These are phyloP conservation scores for Starmerella scarabaei DNA, from an alignment of 805 yeast genomes.

Conservation along the genomic window DNA sequence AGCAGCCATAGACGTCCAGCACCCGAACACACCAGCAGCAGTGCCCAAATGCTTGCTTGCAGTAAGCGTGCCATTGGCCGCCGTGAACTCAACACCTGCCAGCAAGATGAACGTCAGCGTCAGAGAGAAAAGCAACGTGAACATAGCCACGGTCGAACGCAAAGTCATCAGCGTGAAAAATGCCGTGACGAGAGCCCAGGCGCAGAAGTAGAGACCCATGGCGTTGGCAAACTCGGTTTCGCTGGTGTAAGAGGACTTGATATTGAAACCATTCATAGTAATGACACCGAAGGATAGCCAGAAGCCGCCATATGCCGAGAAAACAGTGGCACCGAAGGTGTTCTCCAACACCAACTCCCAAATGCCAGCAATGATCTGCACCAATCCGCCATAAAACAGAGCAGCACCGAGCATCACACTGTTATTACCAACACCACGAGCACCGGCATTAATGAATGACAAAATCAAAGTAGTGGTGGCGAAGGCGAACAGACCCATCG, in stretches of 20 bases:
- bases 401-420: conserved; percentile 48
- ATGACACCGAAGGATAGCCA: conserved; percentile 56
- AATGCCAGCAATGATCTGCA: conserved; percentile 54
- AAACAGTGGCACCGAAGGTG: conserved; percentile 48
- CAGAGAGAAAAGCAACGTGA: conserved; percentile 41
- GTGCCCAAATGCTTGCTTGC: conserved; percentile 31
- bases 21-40: conserved; percentile 54
- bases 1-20: conserved; percentile 42
- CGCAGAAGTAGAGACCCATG: conserved; percentile 45
- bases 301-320: conserved; percentile 41
- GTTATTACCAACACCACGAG: conserved; percentile 43
- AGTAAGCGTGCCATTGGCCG: conserved; percentile 6
- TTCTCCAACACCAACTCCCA: conserved; percentile 54
- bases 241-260: conserved; percentile 32
- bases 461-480: conserved; percentile 51
- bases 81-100: conserved; percentile 38
- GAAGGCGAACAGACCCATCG: conserved; percentile 48
- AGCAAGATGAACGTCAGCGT: conserved; percentile 44
- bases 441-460: conserved; percentile 41
- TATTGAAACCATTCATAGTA: conserved; percentile 39
- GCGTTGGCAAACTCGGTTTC: conserved; percentile 32
- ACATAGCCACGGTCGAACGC: conserved; percentile 54
- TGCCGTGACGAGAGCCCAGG: conserved; percentile 52
- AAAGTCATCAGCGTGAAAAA: conserved; percentile 42
- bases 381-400: conserved; percentile 49